phyloP scores from a whole-genome alignment of 1,284 basidiomycete genomes.

The Ceratobasidium sp. region DNA sequence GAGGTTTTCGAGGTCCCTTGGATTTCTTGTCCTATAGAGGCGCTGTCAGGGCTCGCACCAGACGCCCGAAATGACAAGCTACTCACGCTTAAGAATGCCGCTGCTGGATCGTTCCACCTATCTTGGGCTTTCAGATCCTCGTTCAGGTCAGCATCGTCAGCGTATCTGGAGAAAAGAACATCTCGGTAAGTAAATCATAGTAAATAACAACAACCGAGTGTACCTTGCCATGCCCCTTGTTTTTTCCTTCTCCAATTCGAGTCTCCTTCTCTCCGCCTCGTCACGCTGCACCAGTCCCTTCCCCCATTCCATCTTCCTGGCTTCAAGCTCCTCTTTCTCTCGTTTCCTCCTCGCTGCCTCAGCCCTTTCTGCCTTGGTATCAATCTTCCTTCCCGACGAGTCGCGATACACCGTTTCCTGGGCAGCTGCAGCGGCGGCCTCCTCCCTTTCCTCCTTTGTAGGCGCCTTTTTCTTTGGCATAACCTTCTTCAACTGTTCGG shows the following conservation, averaged over 20 bases:
- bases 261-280: constrained; percentile 68
- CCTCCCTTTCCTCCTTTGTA: constrained; percentile 54
- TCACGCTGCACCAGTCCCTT: constrained; percentile 91
- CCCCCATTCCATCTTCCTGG: constrained; percentile 94
- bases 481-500: constrained; percentile 66
- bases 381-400: constrained; percentile 84
- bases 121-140: constrained; percentile 79
- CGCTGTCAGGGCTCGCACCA: constrained; percentile 6
- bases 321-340: constrained; percentile 82
- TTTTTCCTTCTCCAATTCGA: constrained; percentile 72
- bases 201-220: constrained; percentile 39
- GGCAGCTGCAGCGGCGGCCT: constrained; percentile 66
- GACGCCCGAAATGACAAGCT: constrained; percentile 5
- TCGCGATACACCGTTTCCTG: constrained; percentile 97
- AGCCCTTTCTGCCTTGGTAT: constrained; percentile 81
- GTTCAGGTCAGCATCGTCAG: constrained; percentile 87
- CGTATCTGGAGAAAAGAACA: constrained; percentile 54
- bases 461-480: constrained; percentile 50
- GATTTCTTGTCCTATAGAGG: constrained; percentile 69
- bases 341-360: constrained; percentile 81
- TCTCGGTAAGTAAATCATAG: not conserved
- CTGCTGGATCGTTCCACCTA: constrained; percentile 94
- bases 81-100: constrained; percentile 86
- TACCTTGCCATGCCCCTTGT: constrained; percentile 73
- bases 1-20: constrained; percentile 80